Conservation (phyloP, 139 green algal genomes). For the Medakamo hakoo region DNA sequence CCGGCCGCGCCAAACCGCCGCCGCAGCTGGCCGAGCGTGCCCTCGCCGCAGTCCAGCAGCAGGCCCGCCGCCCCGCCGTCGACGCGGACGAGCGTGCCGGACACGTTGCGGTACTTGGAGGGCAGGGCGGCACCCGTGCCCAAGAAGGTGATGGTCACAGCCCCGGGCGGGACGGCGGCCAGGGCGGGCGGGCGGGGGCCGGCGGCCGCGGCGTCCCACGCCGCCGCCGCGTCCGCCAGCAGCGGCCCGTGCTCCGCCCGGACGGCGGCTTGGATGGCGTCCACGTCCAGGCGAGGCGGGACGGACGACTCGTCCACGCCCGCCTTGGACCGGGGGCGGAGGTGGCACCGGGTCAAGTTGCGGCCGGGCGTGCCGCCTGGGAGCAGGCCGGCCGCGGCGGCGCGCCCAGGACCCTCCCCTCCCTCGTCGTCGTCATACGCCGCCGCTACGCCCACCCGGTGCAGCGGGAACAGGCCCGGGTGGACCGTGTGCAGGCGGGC, state of each 20-base stretch:
- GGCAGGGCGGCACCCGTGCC: constrained; percentile 57
- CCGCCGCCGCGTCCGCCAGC: neutral
- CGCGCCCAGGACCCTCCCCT: neutral
- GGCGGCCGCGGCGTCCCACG: neutral
- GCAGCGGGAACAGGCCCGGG: constrained; percentile 44
- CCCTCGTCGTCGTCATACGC: neutral
- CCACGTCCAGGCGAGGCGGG: constrained; percentile 9
- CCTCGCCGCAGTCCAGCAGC: constrained; percentile 85
- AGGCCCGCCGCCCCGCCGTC: constrained; percentile 31
- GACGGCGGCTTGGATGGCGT: constrained; percentile 7
- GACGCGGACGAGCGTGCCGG: constrained; percentile 55
- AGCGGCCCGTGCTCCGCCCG: constrained; percentile 10
- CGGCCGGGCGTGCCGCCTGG: constrained; percentile 2
- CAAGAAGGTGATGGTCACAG: constrained; percentile 37
- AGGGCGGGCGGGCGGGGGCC: constrained; percentile 6
- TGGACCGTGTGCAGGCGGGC: constrained; percentile 53
- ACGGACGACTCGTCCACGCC: constrained; percentile 18
- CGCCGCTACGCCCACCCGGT: constrained; percentile 4
- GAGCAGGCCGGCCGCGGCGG: neutral
- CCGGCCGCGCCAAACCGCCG: constrained; percentile 35
- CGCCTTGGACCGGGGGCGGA: constrained; percentile 24
- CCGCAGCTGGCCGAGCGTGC: constrained; percentile 69
- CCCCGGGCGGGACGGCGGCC: constrained; percentile 1
- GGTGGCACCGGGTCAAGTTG: constrained; percentile 34
- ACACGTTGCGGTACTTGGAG: constrained; percentile 93